These are phyloP conservation scores for Wickerhamomyces sp. DNA, from an alignment of 1,139 yeast species.

Conservation along the genomic window DNA sequence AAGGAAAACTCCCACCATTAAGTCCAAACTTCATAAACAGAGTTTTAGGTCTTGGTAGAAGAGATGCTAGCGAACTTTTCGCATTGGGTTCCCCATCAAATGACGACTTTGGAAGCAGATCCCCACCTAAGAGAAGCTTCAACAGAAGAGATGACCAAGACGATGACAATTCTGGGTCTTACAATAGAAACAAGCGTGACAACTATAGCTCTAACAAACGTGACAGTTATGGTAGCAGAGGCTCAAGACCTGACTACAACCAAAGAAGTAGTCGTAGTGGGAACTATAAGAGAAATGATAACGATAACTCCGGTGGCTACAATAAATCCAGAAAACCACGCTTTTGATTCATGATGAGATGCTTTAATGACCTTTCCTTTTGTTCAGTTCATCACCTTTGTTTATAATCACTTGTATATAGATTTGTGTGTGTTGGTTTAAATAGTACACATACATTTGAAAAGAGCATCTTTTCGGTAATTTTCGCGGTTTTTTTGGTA, in stretches of 20 bases:
- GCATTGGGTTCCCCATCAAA: constrained; percentile 7
- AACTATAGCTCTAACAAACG: constrained; percentile 1
- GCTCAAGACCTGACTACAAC: background rate
- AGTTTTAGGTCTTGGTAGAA: constrained; percentile 24
- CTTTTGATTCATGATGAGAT: background rate
- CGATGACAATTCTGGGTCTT: constrained; percentile 7
- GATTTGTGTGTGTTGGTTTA: no score
- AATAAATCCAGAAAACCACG: background rate
- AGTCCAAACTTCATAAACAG: constrained; percentile 22
- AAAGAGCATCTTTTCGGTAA: no score
- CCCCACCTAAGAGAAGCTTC: constrained; percentile 1
- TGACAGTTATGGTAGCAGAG: constrained; percentile 6
- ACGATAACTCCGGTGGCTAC: constrained; percentile 1
- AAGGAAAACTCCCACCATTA: constrained; percentile 17
- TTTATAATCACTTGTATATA: background rate
- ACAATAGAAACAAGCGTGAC: background rate
- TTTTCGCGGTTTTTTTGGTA: no score
- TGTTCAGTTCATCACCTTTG: background rate
- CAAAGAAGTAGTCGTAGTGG: background rate
- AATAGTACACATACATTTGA: no score
- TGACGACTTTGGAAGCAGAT: constrained; percentile 8
- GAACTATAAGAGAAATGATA: constrained; percentile 2
- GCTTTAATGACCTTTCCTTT: no score
- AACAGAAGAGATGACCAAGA: constrained; percentile 2
- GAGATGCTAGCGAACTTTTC: constrained; percentile 21